Percentiles rank a stretch among this genome's conserved stretches.
phyloP scores from a whole-genome alignment of 768 basidiomycete species.

The Ramaria rubella region DNA sequence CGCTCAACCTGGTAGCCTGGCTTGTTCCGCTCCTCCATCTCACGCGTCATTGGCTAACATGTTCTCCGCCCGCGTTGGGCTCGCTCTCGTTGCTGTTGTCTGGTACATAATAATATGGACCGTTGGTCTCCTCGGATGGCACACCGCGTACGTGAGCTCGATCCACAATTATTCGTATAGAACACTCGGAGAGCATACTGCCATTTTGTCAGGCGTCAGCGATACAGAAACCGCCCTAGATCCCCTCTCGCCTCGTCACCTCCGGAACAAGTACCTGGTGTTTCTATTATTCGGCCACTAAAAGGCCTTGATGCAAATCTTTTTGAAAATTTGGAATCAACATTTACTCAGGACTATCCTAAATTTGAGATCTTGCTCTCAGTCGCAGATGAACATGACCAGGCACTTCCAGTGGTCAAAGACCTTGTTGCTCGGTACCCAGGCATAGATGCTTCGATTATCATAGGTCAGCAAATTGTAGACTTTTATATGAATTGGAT shows the following conservation, averaged over 20 bases:
- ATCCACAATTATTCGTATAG: background rate
- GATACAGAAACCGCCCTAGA: conserved; percentile 63
- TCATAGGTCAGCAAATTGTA: conserved; percentile 56
- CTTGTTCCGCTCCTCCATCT: too few relatives aligned
- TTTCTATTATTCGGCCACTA: conserved; percentile 89
- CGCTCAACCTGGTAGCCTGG: too few relatives aligned
- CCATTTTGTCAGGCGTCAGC: conserved; percentile 26
- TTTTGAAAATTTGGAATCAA: conserved; percentile 92
- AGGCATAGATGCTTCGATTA: conserved; percentile 57
- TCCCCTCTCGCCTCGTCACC: conserved; percentile 51
- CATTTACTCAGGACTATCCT: conserved; percentile 86
- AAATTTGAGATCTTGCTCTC: conserved; percentile 89
- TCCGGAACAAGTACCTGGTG: conserved; percentile 59
- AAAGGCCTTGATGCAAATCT: conserved; percentile 94
- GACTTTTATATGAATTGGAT: background rate
- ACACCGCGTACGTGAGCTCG: conserved; percentile 7
- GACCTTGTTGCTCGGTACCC: conserved; percentile 78
- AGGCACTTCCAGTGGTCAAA: conserved; percentile 76
- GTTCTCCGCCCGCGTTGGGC: conserved; percentile 6
- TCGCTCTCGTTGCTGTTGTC: background rate
- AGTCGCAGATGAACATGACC: conserved; percentile 83
- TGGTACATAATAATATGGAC: conserved; percentile 10
- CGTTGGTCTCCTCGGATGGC: conserved; percentile 7
- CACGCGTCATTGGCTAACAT: background rate
- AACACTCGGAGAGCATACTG: background rate